Evolutionary conservation across 139 green algal genomes (phyloP).

Genomic region (Protoeuglena noctilucae): DNA sequence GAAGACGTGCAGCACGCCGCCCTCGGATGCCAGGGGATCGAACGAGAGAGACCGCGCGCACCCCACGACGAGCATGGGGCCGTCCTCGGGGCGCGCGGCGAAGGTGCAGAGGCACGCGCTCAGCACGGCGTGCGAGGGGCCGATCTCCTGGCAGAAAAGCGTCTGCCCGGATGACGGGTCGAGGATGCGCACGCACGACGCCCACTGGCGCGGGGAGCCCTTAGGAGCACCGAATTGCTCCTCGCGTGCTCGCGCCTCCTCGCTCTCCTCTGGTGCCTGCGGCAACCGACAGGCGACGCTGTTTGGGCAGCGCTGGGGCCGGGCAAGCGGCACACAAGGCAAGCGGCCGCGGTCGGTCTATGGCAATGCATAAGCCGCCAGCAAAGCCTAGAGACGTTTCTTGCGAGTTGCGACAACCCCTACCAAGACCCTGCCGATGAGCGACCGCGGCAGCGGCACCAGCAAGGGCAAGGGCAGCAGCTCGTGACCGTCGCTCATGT

Average conservation of each 20-base stretch:
- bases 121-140: too few species aligned
- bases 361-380: too few species aligned
- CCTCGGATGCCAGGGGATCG: constrained; percentile 51
- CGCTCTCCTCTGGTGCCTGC: constrained; percentile 50
- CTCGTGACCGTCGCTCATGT: too few species aligned
- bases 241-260: constrained; percentile 45
- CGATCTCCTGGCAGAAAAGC: too few species aligned
- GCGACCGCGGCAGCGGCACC: too few species aligned
- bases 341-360: too few species aligned
- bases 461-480: too few species aligned
- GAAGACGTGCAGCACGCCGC: constrained; percentile 64
- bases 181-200: constrained; percentile 73
- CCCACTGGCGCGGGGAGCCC: constrained; percentile 56
- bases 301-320: not conserved
- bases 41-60: constrained; percentile 65
- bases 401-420: too few species aligned
- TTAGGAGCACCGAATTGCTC: constrained; percentile 63
- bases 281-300: not conserved
- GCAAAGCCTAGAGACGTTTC: too few species aligned
- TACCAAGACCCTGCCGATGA: too few species aligned
- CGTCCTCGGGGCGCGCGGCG: constrained; percentile 10
- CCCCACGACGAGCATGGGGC: constrained; percentile 60
- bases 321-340: constrained; percentile 1
- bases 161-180: constrained; percentile 40
- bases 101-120: constrained; percentile 67